These are phyloP conservation scores for Meyerozyma athensensis DNA, from an alignment of 1,139 yeast species.

Conservation along the genomic window DNA sequence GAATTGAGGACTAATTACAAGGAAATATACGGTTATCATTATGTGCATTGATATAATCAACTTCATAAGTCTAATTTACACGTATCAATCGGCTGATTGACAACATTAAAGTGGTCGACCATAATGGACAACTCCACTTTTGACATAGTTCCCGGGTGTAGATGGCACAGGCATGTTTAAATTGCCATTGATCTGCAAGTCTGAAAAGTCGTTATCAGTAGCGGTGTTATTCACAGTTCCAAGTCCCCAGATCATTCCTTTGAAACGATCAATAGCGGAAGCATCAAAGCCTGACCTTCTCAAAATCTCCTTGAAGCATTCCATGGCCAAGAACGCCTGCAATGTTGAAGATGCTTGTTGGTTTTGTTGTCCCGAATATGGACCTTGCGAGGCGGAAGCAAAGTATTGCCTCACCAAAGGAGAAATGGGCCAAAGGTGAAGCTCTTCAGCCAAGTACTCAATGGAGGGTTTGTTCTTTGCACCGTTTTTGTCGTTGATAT, in stretches of 20 bases:
- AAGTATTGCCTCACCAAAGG: constrained; percentile 48
- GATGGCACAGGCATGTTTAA: constrained; percentile 17
- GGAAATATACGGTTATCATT: constrained; percentile 1
- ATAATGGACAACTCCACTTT: constrained; percentile 27
- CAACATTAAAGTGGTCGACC: constrained; percentile 28
- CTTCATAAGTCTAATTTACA: neutral
- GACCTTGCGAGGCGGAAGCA: constrained; percentile 30
- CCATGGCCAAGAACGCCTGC: constrained; percentile 53
- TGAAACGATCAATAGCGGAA: constrained; percentile 31
- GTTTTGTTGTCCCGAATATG: constrained; percentile 29
- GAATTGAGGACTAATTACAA: constrained; percentile 8
- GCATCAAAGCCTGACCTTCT: constrained; percentile 36
- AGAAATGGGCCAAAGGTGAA: constrained; percentile 48
- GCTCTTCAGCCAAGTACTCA: constrained; percentile 53
- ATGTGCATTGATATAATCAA: neutral
- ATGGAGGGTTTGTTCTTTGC: constrained; percentile 39
- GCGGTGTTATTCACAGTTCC: constrained; percentile 23
- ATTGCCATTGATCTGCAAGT: constrained; percentile 12
- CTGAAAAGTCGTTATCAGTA: constrained; percentile 13
- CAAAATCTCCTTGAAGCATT: constrained; percentile 53
- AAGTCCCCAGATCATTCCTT: constrained; percentile 54
- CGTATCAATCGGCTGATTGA: constrained; percentile 1
- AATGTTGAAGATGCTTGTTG: constrained; percentile 44
- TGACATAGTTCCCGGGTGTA: constrained; percentile 19
- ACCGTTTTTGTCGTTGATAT: constrained; percentile 12